These are phyloP conservation scores for Scytalidium lignicola DNA, from an alignment of 2,329 filamentous ascomycete species.

Conservation along the genomic window DNA sequence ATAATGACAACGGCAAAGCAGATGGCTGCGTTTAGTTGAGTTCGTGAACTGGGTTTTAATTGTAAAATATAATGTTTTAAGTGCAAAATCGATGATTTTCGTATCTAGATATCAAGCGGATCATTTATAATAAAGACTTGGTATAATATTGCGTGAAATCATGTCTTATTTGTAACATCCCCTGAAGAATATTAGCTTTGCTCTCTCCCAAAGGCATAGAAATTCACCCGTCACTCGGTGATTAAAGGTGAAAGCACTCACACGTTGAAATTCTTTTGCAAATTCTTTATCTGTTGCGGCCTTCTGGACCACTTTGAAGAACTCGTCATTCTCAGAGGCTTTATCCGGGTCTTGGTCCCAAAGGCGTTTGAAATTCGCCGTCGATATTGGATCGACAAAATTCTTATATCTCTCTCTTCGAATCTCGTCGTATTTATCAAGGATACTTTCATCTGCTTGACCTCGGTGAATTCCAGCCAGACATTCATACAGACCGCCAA, in stretches of 20 bases:
- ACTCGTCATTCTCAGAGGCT: constrained; percentile 30
- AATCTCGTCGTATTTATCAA: constrained; percentile 35
- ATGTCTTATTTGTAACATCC: constrained; percentile 2
- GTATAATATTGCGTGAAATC: constrained; percentile 9
- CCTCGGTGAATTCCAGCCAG: constrained; percentile 36
- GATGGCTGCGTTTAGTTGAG: too few relatives aligned
- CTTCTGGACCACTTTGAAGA: constrained; percentile 29
- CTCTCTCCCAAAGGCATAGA: too few relatives aligned
- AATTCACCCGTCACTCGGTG: too few relatives aligned
- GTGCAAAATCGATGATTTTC: too few relatives aligned
- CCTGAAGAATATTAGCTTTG: not conserved
- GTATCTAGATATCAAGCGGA: too few relatives aligned
- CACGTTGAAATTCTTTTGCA: not conserved
- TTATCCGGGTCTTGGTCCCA: constrained; percentile 29
- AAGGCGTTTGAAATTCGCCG: constrained; percentile 35
- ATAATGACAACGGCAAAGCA: not conserved
- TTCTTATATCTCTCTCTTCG: constrained; percentile 32
- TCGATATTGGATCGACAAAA: constrained; percentile 34
- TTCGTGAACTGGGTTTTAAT: too few relatives aligned
- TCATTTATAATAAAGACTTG: not conserved
- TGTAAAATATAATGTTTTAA: too few relatives aligned
- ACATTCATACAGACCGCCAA: constrained; percentile 56
- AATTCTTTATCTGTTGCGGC: constrained; percentile 19
- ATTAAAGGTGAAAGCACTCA: not conserved
- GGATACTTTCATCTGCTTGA: constrained; percentile 30